Evolutionary conservation across 148 eudicot genomes (phyloP).

Genomic region (Rhododendron vialii): DNA sequence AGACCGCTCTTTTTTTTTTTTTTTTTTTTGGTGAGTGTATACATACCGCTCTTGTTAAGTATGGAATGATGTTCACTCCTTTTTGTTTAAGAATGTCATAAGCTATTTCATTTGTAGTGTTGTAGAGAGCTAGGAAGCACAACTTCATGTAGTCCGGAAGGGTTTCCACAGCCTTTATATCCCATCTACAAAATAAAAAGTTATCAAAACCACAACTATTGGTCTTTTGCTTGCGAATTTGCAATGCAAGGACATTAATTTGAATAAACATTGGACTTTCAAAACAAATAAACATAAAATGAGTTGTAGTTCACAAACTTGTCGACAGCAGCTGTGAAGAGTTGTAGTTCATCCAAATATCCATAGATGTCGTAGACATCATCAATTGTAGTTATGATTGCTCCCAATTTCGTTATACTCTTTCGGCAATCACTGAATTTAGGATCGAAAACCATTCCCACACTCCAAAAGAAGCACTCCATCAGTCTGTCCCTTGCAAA

Average conservation of each 20-base stretch:
- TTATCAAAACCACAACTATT: background rate
- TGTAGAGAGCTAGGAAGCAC: no score
- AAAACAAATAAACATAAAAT: background rate
- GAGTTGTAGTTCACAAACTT: background rate
- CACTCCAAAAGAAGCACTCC: slow-evolving; percentile 11
- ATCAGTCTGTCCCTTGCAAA: slow-evolving; percentile 13
- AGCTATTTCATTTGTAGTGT: no score
- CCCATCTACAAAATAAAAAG: background rate
- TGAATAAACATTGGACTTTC: background rate
- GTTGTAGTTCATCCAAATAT: slow-evolving; percentile 25
- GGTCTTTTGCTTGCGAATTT: background rate
- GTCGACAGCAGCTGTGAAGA: background rate
- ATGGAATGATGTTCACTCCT: no score
- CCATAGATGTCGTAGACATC: slow-evolving; percentile 33
- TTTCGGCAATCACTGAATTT: slow-evolving; percentile 11
- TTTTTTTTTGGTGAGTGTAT: no score
- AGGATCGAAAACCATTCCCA: slow-evolving; percentile 12
- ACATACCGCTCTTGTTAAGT: slow-evolving; percentile 3
- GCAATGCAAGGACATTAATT: background rate
- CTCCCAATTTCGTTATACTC: slow-evolving; percentile 8
- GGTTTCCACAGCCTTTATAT: no score
- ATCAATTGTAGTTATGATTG: slow-evolving; percentile 19
- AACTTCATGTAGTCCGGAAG: no score
- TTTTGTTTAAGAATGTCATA: no score
- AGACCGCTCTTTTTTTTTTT: no score